Conservation (phyloP, 2,329 filamentous ascomycete species). For the Tolypocladium guangdongense region DNA sequence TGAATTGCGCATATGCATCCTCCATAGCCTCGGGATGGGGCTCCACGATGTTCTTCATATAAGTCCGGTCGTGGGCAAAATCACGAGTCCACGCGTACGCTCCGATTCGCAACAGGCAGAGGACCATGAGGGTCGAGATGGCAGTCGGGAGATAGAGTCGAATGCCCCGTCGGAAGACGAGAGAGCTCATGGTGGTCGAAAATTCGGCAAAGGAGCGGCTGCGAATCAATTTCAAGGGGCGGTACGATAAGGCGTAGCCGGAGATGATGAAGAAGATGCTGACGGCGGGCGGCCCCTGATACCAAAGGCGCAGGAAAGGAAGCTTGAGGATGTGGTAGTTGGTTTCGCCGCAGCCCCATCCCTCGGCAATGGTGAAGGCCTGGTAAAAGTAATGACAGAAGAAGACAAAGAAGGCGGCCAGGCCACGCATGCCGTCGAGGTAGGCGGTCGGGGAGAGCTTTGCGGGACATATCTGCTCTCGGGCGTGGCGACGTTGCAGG, state of each 20-base stretch:
- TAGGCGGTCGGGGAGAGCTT: constrained; percentile 42
- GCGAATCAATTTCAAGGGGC: constrained; percentile 35
- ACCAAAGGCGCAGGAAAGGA: constrained; percentile 42
- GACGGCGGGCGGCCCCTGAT: constrained; percentile 45
- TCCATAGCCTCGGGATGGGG: constrained; percentile 30
- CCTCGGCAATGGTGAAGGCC: constrained; percentile 38
- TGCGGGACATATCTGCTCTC: constrained; percentile 28
- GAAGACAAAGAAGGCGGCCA: constrained; percentile 44
- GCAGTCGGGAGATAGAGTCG: constrained; percentile 41
- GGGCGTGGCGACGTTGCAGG: constrained; percentile 31
- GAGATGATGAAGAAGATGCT: constrained; percentile 53
- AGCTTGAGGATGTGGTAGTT: constrained; percentile 39
- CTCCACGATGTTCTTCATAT: constrained; percentile 38
- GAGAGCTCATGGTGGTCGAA: constrained; percentile 33
- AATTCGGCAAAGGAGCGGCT: constrained; percentile 26
- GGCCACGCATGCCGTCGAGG: constrained; percentile 46
- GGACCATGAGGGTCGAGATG: constrained; percentile 37
- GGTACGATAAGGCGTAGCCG: constrained; percentile 47
- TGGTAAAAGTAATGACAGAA: constrained; percentile 48
- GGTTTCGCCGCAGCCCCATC: constrained; percentile 32
- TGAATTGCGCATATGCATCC: constrained; percentile 27
- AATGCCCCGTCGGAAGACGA: constrained; percentile 39
- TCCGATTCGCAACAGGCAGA: constrained; percentile 32
- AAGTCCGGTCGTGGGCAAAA: constrained; percentile 31
- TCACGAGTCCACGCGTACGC: constrained; percentile 36